A percentile compares a stretch with the other conserved stretches of the same genome.
Conservation (phyloP, 2,329 filamentous ascomycete species). For the Hypoxylon rubiginosum region DNA sequence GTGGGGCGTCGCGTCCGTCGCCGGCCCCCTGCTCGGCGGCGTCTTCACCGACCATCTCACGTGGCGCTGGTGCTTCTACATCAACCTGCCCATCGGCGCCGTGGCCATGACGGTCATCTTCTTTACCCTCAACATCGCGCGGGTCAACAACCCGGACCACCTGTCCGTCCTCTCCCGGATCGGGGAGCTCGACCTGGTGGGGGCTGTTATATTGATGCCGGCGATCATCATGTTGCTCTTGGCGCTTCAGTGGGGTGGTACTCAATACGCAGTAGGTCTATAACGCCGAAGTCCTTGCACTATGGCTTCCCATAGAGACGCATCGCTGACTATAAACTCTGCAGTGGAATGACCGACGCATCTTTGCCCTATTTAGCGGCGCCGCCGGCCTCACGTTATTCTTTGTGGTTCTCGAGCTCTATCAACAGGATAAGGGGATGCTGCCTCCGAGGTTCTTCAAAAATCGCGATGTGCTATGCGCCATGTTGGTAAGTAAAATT, state of each 20-base stretch:
- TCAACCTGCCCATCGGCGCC: conserved; percentile 43
- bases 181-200: conserved; percentile 29
- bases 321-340: conserved; percentile 3
- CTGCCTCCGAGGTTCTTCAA: conserved; percentile 64
- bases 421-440: conserved; percentile 62
- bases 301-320: not conserved
- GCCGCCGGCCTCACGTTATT: conserved; percentile 60
- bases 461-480: conserved; percentile 58
- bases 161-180: conserved; percentile 16
- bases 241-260: conserved; percentile 70
- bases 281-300: not conserved
- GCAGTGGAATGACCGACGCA: conserved; percentile 61
- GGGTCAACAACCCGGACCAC: conserved; percentile 28
- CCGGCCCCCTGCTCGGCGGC: conserved; percentile 41
- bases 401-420: conserved; percentile 63
- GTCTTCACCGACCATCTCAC: conserved; percentile 39
- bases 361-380: conserved; percentile 66
- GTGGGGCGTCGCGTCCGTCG: conserved; percentile 39
- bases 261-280: conserved; percentile 55
- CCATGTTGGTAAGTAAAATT: conserved; percentile 32
- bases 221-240: conserved; percentile 67
- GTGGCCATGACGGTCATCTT: conserved; percentile 49
- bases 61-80: conserved; percentile 46
- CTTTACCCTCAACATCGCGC: conserved; percentile 43
- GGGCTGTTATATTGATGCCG: conserved; percentile 48